Conservation (phyloP, 805 yeast genomes). For the Ogataea parapolymorpha region DNA sequence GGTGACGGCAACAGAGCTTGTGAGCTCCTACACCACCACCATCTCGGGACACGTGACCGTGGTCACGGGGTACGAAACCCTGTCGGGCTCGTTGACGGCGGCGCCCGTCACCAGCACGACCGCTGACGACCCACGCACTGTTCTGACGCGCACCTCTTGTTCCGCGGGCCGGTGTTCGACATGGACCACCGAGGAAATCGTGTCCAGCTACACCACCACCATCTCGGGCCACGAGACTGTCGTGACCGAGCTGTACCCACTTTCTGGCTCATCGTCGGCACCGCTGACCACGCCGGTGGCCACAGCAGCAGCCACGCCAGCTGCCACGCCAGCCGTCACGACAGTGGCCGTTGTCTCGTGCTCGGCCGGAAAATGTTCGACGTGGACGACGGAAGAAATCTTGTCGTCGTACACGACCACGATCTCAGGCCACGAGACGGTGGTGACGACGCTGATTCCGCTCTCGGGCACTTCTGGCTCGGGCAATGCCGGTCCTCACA, state of each 20-base stretch:
- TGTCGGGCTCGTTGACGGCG: conserved; percentile 6
- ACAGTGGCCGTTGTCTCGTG: conserved; percentile 19
- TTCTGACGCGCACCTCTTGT: conserved; percentile 21
- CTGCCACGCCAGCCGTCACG: no score
- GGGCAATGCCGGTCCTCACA: conserved; percentile 2
- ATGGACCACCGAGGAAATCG: conserved; percentile 25
- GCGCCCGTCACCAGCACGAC: neutral
- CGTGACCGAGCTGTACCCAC: conserved; percentile 20
- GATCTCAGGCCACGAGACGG: conserved; percentile 18
- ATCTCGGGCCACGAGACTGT: conserved; percentile 18
- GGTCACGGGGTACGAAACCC: conserved; percentile 19
- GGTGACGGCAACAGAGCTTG: conserved; percentile 24
- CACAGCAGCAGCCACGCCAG: neutral
- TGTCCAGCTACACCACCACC: conserved; percentile 25
- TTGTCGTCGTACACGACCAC: conserved; percentile 24
- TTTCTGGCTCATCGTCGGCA: conserved; percentile 7
- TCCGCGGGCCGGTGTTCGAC: conserved; percentile 23
- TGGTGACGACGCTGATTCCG: conserved; percentile 14
- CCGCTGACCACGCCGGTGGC: neutral
- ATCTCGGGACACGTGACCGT: conserved; percentile 17
- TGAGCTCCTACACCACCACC: conserved; percentile 25
- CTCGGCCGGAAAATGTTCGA: conserved; percentile 15
- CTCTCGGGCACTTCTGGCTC: neutral
- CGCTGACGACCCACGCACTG: conserved; percentile 12
- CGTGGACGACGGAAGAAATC: conserved; percentile 16